phyloP scores from a whole-genome alignment of 805 yeast species.

The Diddensiella transvaalensis region DNA sequence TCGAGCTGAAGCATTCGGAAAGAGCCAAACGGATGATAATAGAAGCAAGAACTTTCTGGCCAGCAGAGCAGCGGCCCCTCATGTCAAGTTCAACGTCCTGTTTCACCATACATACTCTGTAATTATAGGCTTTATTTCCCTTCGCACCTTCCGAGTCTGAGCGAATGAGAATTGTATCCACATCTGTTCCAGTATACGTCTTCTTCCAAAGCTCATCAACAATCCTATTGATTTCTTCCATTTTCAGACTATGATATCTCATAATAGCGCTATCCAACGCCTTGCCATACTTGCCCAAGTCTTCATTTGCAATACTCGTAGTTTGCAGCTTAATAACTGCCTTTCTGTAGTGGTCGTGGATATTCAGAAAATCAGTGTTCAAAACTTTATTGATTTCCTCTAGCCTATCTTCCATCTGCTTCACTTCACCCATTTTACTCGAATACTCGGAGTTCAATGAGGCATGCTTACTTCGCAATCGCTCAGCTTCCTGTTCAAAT shows the following conservation, averaged over 20 bases:
- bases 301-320: slow-evolving; percentile 70
- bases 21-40: slow-evolving; percentile 86
- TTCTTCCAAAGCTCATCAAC: slow-evolving; percentile 90
- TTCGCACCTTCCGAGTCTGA: slow-evolving; percentile 60
- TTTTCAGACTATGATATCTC: slow-evolving; percentile 85
- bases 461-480: slow-evolving; percentile 49
- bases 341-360: slow-evolving; percentile 58
- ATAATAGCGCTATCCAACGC: slow-evolving; percentile 91
- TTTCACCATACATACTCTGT: slow-evolving; percentile 92
- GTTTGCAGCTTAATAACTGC: slow-evolving; percentile 79
- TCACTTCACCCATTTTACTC: slow-evolving; percentile 78
- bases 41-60: slow-evolving; percentile 91
- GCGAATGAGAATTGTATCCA: slow-evolving; percentile 80
- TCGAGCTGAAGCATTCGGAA: slow-evolving; percentile 92
- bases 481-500: slow-evolving; percentile 55
- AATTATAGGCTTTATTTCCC: slow-evolving; percentile 74
- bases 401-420: slow-evolving; percentile 75
- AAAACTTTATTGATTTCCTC: slow-evolving; percentile 55
- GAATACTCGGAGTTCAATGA: slow-evolving; percentile 62
- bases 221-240: slow-evolving; percentile 87
- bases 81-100: slow-evolving; percentile 89
- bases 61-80: slow-evolving; percentile 98
- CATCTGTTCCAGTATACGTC: slow-evolving; percentile 93
- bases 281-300: slow-evolving; percentile 72
- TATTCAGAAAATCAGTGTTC: slow-evolving; percentile 63